Evolutionary conservation across 228 moss, liverwort and hornwort genomes (phyloP).

Genomic region (Sphagnum magellanicum): DNA sequence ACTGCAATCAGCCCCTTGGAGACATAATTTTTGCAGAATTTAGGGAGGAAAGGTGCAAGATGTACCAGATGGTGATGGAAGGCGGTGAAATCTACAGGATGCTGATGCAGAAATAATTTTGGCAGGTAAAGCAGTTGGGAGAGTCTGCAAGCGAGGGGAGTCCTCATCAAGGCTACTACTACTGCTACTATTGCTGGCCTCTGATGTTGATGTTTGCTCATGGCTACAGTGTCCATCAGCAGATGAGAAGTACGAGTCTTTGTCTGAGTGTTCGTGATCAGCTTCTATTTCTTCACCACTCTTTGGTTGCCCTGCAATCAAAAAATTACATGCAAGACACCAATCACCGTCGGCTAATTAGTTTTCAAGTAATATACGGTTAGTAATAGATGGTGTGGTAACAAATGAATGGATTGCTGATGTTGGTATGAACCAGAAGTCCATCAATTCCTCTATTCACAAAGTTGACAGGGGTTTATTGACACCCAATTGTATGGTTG

Average conservation of each 20-base stretch:
- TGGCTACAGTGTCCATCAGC: constrained; percentile 24
- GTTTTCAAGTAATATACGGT: background rate
- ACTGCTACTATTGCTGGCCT: constrained; percentile 29
- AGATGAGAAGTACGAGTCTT: constrained; percentile 40
- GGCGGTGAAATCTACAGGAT: constrained; percentile 35
- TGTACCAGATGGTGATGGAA: constrained; percentile 30
- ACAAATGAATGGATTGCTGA: no score
- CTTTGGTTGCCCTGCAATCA: constrained; percentile 7
- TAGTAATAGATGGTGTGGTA: background rate
- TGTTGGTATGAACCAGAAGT: background rate
- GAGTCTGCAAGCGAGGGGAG: constrained; percentile 41
- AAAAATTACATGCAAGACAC: no score
- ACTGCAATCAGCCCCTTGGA: no score
- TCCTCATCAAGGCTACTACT: constrained; percentile 54
- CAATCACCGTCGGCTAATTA: background rate
- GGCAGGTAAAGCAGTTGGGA: constrained; percentile 35
- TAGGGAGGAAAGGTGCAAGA: no score
- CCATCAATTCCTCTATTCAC: background rate
- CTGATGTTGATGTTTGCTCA: constrained; percentile 56
- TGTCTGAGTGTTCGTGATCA: constrained; percentile 55
- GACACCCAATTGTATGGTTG: no score
- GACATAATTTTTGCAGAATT: no score
- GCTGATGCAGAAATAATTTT: constrained; percentile 32
- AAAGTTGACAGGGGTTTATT: background rate
- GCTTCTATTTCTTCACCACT: constrained; percentile 37